Conservation (phyloP, 306 rosid species). For the barrel medic (Medicago truncatula) region MtrunA17r5.0-ANR NC_053048.1:7316001-7316500, state of each 20-base stretch:
- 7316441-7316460: conserved; percentile 61
- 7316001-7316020: conserved; percentile 81
- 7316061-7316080: conserved; percentile 96
- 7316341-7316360: conserved; percentile 85
- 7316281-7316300: conserved; percentile 61
- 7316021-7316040: conserved; percentile 87
- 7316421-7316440: conserved; percentile 63
- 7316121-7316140: conserved; percentile 88
- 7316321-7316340: conserved; percentile 91
- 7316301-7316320: conserved; percentile 87
- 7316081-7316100: conserved; percentile 82
- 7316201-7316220: conserved; percentile 51
- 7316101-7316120: conserved; percentile 72
- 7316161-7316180: conserved; percentile 75
- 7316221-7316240: conserved; percentile 63
- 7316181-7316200: conserved; percentile 71
- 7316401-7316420: conserved; percentile 69
- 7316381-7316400: conserved; percentile 83
- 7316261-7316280: conserved; percentile 40
- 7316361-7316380: conserved; percentile 78
- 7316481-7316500: conserved; percentile 86
- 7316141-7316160: conserved; percentile 85
- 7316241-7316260: conserved; percentile 50
- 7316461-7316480: conserved; percentile 63
- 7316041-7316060: conserved; percentile 96